Evolutionary conservation across 768 basidiomycete species (phyloP).

Genomic region (Lepiota venenata): DNA sequence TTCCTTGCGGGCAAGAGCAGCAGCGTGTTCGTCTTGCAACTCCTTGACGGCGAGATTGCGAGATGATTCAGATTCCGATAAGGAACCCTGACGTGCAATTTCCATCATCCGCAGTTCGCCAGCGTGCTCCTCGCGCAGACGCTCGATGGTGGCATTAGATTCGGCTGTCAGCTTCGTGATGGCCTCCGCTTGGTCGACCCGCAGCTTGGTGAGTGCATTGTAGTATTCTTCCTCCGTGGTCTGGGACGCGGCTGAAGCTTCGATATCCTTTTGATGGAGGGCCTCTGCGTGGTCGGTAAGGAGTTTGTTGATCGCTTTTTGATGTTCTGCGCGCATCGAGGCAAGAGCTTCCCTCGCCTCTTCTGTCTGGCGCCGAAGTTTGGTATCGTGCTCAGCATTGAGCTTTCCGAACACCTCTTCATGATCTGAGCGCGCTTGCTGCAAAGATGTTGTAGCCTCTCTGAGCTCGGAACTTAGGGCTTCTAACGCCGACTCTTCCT

Average conservation of each 20-base stretch:
- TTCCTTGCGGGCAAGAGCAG: slow-evolving; percentile 66
- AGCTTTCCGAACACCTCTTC: slow-evolving; percentile 59
- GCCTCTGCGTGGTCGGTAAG: slow-evolving; percentile 50
- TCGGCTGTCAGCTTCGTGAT: slow-evolving; percentile 62
- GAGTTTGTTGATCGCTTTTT: slow-evolving; percentile 43
- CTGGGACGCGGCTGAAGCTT: slow-evolving; percentile 52
- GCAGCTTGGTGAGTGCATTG: slow-evolving; percentile 73
- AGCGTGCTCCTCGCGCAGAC: slow-evolving; percentile 74
- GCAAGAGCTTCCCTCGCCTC: slow-evolving; percentile 52
- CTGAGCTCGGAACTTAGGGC: slow-evolving; percentile 43
- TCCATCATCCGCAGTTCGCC: slow-evolving; percentile 71
- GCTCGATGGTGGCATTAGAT: slow-evolving; percentile 57
- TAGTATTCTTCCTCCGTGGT: slow-evolving; percentile 82
- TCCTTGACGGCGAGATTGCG: slow-evolving; percentile 57
- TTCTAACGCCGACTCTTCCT: slow-evolving; percentile 39
- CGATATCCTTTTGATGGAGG: slow-evolving; percentile 60
- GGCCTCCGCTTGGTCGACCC: slow-evolving; percentile 64
- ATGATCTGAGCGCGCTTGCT: slow-evolving; percentile 53
- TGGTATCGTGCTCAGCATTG: slow-evolving; percentile 47
- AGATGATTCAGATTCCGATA: slow-evolving; percentile 72
- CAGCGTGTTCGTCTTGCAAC: slow-evolving; percentile 70
- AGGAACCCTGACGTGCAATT: slow-evolving; percentile 68
- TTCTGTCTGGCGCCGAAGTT: slow-evolving; percentile 47
- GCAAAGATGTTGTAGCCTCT: slow-evolving; percentile 36
- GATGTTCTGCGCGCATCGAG: slow-evolving; percentile 51